Evolutionary conservation across 768 basidiomycete species (phyloP), one percentile per base, ranked within the genome.

Genomic region (Calocybe cyanea): DNA sequence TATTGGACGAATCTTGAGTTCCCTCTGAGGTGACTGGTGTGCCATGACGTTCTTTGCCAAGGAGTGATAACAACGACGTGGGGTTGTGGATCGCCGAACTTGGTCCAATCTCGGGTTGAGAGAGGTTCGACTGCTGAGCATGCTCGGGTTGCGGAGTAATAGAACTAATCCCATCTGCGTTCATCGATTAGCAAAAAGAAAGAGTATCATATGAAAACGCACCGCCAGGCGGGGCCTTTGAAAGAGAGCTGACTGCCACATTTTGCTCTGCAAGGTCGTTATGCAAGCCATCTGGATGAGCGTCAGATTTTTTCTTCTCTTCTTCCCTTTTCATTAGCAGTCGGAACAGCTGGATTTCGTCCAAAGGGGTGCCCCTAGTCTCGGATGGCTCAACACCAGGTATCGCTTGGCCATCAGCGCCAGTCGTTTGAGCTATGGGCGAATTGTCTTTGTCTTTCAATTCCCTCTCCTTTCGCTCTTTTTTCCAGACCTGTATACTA

Each of bases 401-500:
- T n/a, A 46, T 30, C 36, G 41, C 46, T 34, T 50, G 41, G 33
- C 46, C 42, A 18, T 18, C 36, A 38, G 30, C 23, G 8, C 37
- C 45, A n/a, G 34, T 47, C 15, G n/a, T 35, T 28, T 40, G 39
- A 10, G 33, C 21, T 3, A 54, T 8, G 10, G 51, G 49, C 3
- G 52, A 6, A n/a, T 50, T 53, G 33, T 58, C 68, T 57, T 73
- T 76, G 44, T 77, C 75, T 57, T 79, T 81, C 55, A 71, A 67
- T 51, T 84, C 84, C 52, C 81, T 85, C 63, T 86, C 85, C 58
- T 85, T 89, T 70, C 88, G 73, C 38, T 80, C 85, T 61, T 83
- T 87, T 72, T 90, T 92, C 80, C 88, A 92, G 2, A 83, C 87
- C 56, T 92, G 89, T 24, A 92, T 88, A 28, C 85, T 80, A 60